Conservation (phyloP, 2,329 filamentous ascomycete genomes). For the Exophiala calicioides region DNA sequence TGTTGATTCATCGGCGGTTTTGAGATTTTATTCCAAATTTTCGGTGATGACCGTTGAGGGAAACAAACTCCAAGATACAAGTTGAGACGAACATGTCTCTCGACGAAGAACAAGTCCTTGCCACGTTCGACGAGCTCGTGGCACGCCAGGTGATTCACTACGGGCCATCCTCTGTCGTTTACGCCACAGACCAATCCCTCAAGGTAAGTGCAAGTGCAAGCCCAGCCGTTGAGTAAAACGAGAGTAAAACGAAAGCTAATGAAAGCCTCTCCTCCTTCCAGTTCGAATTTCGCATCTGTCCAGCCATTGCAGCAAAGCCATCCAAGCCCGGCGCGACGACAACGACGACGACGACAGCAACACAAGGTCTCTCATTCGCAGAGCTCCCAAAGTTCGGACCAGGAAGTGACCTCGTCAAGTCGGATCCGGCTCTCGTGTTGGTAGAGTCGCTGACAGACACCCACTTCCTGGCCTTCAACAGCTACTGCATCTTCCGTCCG, state of each 20-base stretch:
- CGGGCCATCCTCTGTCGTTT: slow-evolving; percentile 1
- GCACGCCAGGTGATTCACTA: slow-evolving; percentile 6
- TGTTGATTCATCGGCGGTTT: too few species aligned
- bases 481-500: slow-evolving; percentile 34
- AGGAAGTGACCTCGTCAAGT: slow-evolving; percentile 32
- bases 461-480: slow-evolving; percentile 31
- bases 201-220: too few species aligned
- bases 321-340: slow-evolving; percentile 1
- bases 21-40: too few species aligned
- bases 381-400: too few species aligned
- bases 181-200: not conserved
- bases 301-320: slow-evolving; percentile 4
- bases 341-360: too few species aligned
- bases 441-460: slow-evolving; percentile 20
- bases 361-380: too few species aligned
- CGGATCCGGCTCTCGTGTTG: slow-evolving; percentile 26
- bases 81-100: not conserved
- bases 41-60: too few species aligned
- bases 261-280: too few species aligned
- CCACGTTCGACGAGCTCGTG: slow-evolving; percentile 3
- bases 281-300: slow-evolving; percentile 11
- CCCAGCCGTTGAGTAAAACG: too few species aligned
- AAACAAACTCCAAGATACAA: too few species aligned
- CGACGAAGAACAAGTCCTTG: slow-evolving; percentile 2
- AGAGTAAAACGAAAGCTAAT: too few species aligned